Evolutionary conservation across 1,284 basidiomycete genomes (phyloP).

Genomic region (Hymenochaete sp.): DNA sequence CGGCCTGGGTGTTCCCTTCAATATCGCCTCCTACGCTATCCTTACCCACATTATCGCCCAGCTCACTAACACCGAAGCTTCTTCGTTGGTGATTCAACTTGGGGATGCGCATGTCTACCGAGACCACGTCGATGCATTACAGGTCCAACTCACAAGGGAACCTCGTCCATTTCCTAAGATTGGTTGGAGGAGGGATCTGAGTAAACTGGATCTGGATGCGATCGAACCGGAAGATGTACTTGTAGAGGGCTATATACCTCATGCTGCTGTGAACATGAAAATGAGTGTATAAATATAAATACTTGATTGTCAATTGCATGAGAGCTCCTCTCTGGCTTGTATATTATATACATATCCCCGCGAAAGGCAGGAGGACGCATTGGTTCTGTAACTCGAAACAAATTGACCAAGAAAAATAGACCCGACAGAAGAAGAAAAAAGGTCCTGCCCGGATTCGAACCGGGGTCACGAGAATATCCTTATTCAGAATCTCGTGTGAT

Average conservation of each 20-base stretch:
- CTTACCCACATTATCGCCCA: conserved; percentile 95
- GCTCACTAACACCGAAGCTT: conserved; percentile 79
- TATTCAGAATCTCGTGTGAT: too few relatives aligned
- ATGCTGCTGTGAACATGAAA: conserved; percentile 89
- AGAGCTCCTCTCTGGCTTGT: too few relatives aligned
- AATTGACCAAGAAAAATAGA: too few relatives aligned
- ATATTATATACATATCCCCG: too few relatives aligned
- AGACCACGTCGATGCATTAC: conserved; percentile 84
- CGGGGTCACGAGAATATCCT: too few relatives aligned
- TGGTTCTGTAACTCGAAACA: too few relatives aligned
- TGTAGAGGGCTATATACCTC: conserved; percentile 81
- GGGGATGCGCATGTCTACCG: conserved; percentile 96
- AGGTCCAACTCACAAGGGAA: conserved; percentile 71
- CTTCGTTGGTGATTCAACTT: conserved; percentile 87
- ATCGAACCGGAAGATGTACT: conserved; percentile 79
- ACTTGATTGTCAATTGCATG: too few relatives aligned
- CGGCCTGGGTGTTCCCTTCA: conserved; percentile 96
- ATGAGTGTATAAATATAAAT: conserved; percentile 78
- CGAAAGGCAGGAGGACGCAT: too few relatives aligned
- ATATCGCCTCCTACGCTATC: conserved; percentile 96
- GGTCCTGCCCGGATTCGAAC: too few relatives aligned
- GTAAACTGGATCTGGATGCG: conserved; percentile 66
- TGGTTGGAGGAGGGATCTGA: conserved; percentile 52
- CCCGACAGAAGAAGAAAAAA: too few relatives aligned
- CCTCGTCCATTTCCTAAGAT: conserved; percentile 84